Evolutionary conservation across 257 asterid genomes (phyloP).

Genomic region (Ballota nigra): DNA sequence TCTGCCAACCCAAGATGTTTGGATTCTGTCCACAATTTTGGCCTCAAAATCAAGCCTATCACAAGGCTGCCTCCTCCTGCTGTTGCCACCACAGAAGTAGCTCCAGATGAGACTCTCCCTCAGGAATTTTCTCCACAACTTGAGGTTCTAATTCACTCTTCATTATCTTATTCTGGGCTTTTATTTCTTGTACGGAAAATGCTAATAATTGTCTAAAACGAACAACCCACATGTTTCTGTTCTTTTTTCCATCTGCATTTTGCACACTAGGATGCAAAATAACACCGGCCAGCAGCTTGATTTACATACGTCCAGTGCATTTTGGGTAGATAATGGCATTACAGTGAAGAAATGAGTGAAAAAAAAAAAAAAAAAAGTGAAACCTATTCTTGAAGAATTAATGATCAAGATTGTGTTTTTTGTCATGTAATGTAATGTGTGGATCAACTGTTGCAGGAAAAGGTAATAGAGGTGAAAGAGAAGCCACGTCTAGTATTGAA

Average conservation of each 20-base stretch:
- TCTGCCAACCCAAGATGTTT: slow-evolving; percentile 27
- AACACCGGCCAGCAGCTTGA: no score
- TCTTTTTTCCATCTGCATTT: background rate
- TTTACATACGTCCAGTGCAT: no score
- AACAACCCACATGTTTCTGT: background rate
- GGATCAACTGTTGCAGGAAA: slow-evolving; percentile 9
- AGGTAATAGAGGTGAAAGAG: slow-evolving; percentile 18
- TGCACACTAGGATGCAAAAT: background rate
- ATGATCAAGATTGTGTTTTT: background rate
- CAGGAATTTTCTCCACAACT: slow-evolving; percentile 12
- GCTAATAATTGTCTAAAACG: background rate
- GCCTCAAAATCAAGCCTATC: slow-evolving; percentile 29
- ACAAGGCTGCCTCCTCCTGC: slow-evolving; percentile 33
- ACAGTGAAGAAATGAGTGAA: no score
- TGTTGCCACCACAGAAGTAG: slow-evolving; percentile 40
- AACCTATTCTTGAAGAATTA: no score
- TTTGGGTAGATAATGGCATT: background rate
- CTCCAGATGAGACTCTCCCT: slow-evolving; percentile 27
- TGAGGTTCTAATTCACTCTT: background rate
- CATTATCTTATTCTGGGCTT: background rate
- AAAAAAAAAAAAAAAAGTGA: no score
- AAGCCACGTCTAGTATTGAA: slow-evolving; percentile 47
- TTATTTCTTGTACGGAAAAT: background rate
- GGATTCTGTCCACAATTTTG: slow-evolving; percentile 21
- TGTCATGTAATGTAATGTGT: background rate